Percentiles rank a stretch among this genome's conserved stretches.
Conservation (phyloP, 495 filamentous ascomycete genomes). For the Trichoderma reesei region DNA sequence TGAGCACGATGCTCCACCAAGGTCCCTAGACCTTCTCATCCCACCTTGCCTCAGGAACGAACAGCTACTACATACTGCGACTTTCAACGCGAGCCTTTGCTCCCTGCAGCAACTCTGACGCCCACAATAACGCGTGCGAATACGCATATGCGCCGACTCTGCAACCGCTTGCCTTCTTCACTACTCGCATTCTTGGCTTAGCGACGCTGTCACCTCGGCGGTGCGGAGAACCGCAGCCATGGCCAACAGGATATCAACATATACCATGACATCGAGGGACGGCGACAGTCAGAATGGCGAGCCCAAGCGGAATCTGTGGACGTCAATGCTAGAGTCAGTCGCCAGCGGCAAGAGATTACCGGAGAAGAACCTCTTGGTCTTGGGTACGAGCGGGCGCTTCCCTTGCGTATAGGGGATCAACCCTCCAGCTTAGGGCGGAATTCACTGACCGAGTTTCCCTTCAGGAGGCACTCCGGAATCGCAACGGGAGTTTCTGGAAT, state of each 20-base stretch:
- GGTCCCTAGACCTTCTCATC: not conserved
- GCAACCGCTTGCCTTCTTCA: not conserved
- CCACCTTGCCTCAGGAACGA: not conserved
- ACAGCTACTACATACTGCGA: not conserved
- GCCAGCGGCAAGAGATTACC: conserved; percentile 84
- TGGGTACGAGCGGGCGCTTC: conserved; percentile 47
- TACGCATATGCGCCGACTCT: not conserved
- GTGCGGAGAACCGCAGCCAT: not conserved
- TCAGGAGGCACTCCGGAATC: conserved; percentile 79
- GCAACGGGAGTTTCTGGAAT: conserved; percentile 83
- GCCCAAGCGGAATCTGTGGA: conserved; percentile 86
- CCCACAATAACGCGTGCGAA: not conserved
- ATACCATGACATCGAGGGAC: conserved; percentile 38
- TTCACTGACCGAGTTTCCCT: conserved; percentile 17
- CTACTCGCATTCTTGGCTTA: not conserved
- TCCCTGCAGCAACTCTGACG: not conserved
- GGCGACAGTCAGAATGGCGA: conserved; percentile 50
- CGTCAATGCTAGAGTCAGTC: conserved; percentile 80
- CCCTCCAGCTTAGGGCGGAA: conserved; percentile 9
- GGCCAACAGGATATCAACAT: conserved; percentile 44
- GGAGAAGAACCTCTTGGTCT: conserved; percentile 81
- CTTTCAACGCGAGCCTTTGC: not conserved
- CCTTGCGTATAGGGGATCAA: conserved; percentile 12
- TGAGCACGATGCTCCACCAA: conserved; percentile 2
- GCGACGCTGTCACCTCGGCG: not conserved